Conservation (phyloP, 2,329 filamentous ascomycete species). For the Fusarium phyllophilum region DNA sequence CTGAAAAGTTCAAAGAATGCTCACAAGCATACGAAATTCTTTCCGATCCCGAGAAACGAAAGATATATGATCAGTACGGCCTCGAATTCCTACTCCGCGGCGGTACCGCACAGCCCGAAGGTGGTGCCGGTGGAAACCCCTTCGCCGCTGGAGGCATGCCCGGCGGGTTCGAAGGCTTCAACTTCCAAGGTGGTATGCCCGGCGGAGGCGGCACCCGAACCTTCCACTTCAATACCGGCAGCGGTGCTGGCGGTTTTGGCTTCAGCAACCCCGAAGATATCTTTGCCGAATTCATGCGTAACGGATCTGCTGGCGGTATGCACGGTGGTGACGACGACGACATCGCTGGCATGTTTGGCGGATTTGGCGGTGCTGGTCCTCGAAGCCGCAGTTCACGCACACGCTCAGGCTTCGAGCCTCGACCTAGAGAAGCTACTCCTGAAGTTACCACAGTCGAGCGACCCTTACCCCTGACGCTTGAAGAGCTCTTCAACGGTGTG, state of each 20-base stretch:
- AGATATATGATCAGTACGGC: constrained; percentile 93
- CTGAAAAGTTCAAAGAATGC: constrained; percentile 97
- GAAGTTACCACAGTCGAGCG: constrained; percentile 94
- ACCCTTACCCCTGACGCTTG: constrained; percentile 80
- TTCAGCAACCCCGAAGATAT: constrained; percentile 88
- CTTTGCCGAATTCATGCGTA: constrained; percentile 83
- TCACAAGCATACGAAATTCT: constrained; percentile 98
- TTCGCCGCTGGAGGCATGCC: constrained; percentile 67
- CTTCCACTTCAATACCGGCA: constrained; percentile 72
- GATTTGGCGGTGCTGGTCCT: constrained; percentile 55
- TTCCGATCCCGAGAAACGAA: constrained; percentile 95
- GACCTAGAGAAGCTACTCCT: constrained; percentile 63
- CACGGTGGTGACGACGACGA: constrained; percentile 56
- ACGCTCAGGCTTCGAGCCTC: constrained; percentile 52
- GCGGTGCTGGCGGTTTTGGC: constrained; percentile 73
- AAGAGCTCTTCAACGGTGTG: constrained; percentile 87
- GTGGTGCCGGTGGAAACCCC: constrained; percentile 65
- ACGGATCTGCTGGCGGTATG: constrained; percentile 54
- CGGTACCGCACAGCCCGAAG: constrained; percentile 74
- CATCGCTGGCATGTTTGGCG: constrained; percentile 65
- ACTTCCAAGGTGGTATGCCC: constrained; percentile 59
- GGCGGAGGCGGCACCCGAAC: constrained; percentile 60
- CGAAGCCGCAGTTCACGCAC: constrained; percentile 55
- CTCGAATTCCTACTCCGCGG: constrained; percentile 91
- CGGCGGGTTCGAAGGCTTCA: constrained; percentile 62